These are phyloP conservation scores for Lichtheimia ramosa DNA, from an alignment of 371 early-diverging fungal genomes.

Conservation along the genomic window DNA sequence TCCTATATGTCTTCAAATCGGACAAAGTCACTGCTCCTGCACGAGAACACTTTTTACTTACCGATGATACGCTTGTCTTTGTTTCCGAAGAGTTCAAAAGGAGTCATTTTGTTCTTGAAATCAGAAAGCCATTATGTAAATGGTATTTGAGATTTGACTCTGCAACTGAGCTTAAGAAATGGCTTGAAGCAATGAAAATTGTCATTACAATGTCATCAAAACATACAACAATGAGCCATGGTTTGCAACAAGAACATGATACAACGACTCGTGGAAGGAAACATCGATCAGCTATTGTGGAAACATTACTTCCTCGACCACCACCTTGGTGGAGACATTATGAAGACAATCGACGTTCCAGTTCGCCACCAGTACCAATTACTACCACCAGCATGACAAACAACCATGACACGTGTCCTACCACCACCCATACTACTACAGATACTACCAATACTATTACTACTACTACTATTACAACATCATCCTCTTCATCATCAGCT, in stretches of 20 bases:
- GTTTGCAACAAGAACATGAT: not conserved
- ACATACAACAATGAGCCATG: not conserved
- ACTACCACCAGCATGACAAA: not conserved
- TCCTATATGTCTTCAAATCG: slow-evolving; percentile 37
- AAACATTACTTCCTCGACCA: not conserved
- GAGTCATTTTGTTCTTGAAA: slow-evolving; percentile 33
- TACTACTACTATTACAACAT: not conserved
- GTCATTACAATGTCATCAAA: slow-evolving; percentile 21
- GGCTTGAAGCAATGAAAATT: slow-evolving; percentile 45
- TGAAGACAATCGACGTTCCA: not conserved
- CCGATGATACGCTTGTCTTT: slow-evolving; percentile 45
- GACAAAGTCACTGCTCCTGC: slow-evolving; percentile 32
- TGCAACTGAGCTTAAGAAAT: slow-evolving; percentile 30
- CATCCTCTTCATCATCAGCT: not conserved
- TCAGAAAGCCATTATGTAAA: slow-evolving; percentile 38
- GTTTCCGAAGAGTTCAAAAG: slow-evolving; percentile 48
- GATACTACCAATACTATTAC: not conserved
- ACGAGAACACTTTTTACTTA: slow-evolving; percentile 41
- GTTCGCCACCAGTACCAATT: slow-evolving; percentile 1
- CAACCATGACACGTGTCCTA: not conserved
- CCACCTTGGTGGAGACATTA: slow-evolving; percentile 5
- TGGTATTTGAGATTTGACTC: slow-evolving; percentile 46
- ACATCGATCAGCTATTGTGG: not conserved
- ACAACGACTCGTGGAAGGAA: slow-evolving; percentile 1
- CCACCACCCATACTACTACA: not conserved